These are phyloP conservation scores for Papiliotrema nemorosa DNA, from an alignment of 1,284 basidiomycete species.

Conservation along the genomic window DNA sequence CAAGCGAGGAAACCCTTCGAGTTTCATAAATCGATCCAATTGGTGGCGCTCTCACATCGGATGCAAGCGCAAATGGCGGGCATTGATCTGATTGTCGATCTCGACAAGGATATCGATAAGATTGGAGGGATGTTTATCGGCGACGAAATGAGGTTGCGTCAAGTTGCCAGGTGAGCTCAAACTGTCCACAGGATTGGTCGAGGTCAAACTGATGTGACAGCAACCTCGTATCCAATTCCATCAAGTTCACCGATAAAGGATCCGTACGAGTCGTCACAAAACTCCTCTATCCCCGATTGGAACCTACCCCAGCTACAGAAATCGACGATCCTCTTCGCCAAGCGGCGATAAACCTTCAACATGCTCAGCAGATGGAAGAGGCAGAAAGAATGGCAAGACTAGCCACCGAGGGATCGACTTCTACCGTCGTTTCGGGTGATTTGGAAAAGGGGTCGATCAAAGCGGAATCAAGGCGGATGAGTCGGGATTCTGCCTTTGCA, in stretches of 20 bases:
- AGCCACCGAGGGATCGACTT: not conserved
- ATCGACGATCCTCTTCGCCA: slow-evolving; percentile 28
- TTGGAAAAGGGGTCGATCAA: slow-evolving; percentile 32
- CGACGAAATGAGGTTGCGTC: slow-evolving; percentile 65
- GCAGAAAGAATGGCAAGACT: slow-evolving; percentile 3
- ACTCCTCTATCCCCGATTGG: slow-evolving; percentile 40
- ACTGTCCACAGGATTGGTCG: no score
- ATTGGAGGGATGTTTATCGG: slow-evolving; percentile 54
- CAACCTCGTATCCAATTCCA: slow-evolving; percentile 50
- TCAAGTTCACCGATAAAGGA: slow-evolving; percentile 70
- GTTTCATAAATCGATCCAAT: slow-evolving; percentile 77
- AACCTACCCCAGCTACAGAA: slow-evolving; percentile 28
- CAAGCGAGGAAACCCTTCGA: slow-evolving; percentile 62
- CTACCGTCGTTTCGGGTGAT: slow-evolving; percentile 8
- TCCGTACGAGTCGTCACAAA: slow-evolving; percentile 45
- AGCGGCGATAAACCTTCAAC: slow-evolving; percentile 28
- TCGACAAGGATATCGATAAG: slow-evolving; percentile 71
- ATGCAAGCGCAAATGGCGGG: slow-evolving; percentile 69
- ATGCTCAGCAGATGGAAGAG: slow-evolving; percentile 22
- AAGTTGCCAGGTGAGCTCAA: slow-evolving; percentile 68
- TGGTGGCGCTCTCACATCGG: slow-evolving; percentile 70
- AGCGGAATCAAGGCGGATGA: slow-evolving; percentile 17
- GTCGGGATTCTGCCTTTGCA: not conserved
- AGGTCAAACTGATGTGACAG: slow-evolving; percentile 9
- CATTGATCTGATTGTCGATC: slow-evolving; percentile 63